Evolutionary conservation across 176 grass and related monocot genomes (phyloP).

Genomic region (Eleusine coracana): DNA sequence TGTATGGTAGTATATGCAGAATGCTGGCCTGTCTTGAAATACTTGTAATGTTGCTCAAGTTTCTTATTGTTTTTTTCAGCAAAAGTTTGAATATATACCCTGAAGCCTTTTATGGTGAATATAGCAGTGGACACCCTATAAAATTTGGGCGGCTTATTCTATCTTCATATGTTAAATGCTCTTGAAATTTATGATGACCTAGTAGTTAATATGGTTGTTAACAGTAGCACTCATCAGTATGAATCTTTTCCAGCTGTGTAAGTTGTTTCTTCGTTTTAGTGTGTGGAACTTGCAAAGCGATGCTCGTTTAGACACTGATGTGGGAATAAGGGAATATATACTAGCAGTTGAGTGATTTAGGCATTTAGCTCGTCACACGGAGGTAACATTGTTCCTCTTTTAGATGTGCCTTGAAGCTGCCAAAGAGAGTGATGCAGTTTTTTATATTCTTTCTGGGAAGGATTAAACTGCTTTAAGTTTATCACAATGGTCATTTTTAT

Average conservation of each 20-base stretch:
- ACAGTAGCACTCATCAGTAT: too few species aligned
- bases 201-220: neutral
- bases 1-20: neutral
- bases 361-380: too few species aligned
- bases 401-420: neutral
- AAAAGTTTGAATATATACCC: too few species aligned
- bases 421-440: neutral
- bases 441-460: neutral
- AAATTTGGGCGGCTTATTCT: neutral
- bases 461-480: neutral
- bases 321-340: too few species aligned
- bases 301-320: too few species aligned
- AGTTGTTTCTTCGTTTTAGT: too few species aligned
- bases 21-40: neutral
- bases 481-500: neutral
- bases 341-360: too few species aligned
- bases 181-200: constrained; percentile 2
- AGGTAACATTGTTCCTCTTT: neutral
- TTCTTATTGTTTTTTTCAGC: neutral
- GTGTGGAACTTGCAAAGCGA: too few species aligned
- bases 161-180: neutral
- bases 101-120: neutral
- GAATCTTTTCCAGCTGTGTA: too few species aligned
- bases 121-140: neutral
- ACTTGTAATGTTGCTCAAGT: neutral